These are phyloP conservation scores for Chrysoporthe cubensis DNA, from an alignment of 2,329 filamentous ascomycete species.

Conservation along the genomic window DNA sequence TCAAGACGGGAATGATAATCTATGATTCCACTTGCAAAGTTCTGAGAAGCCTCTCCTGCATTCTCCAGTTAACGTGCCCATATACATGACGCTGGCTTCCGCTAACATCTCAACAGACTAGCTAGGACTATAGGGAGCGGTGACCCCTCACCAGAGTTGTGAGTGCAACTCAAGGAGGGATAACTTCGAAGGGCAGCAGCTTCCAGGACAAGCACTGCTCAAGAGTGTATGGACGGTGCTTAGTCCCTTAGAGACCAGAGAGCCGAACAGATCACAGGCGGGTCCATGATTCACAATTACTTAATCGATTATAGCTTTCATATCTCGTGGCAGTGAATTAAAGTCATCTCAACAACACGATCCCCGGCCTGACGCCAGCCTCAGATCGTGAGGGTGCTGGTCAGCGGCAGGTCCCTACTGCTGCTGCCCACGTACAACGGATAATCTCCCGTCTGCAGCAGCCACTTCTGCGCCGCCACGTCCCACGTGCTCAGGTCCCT, in stretches of 20 bases:
- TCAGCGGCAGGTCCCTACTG: conserved; percentile 56
- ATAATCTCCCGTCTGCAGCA: conserved; percentile 47
- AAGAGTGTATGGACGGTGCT: too few relatives aligned
- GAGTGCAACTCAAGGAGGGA: neutral
- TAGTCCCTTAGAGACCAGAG: too few relatives aligned
- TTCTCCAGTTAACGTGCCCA: neutral
- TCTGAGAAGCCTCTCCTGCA: conserved; percentile 21
- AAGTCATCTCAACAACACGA: neutral
- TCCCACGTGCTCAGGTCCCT: conserved; percentile 69
- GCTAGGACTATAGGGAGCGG: neutral
- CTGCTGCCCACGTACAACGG: conserved; percentile 47
- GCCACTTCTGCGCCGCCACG: conserved; percentile 60
- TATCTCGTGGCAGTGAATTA: neutral
- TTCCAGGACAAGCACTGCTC: neutral
- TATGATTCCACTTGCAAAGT: conserved; percentile 38
- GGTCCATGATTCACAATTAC: neutral
- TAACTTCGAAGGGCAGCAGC: neutral
- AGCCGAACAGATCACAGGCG: neutral
- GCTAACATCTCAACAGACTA: neutral
- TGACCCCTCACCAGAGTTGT: neutral
- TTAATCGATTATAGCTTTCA: neutral
- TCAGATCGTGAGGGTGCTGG: conserved; percentile 38
- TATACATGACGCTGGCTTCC: neutral
- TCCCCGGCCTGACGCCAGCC: neutral
- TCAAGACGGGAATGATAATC: conserved; percentile 45